Evolutionary conservation across 257 asterid species (phyloP).

Genomic region (Solanum chmielewskii): DNA sequence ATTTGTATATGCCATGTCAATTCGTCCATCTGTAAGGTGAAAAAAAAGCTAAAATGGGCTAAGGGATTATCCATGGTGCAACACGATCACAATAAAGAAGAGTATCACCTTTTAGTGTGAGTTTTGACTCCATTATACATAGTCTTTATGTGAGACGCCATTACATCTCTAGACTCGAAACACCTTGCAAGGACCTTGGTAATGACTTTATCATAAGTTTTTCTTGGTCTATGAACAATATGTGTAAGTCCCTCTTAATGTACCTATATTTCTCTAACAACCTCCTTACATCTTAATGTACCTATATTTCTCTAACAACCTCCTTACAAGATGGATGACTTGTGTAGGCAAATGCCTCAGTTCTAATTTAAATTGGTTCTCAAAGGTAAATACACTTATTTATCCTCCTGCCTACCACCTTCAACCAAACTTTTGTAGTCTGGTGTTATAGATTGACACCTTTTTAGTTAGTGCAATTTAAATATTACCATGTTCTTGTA

Average conservation of each 20-base stretch:
- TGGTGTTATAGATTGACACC: background rate
- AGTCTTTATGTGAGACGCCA: background rate
- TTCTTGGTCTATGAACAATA: background rate
- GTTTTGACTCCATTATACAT: background rate
- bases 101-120: background rate
- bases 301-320: background rate
- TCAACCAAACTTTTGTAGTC: background rate
- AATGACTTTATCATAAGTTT: background rate
- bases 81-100: background rate
- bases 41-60: background rate
- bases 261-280: too few relatives aligned
- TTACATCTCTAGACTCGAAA: background rate
- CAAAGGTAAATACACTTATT: background rate
- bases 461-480: background rate
- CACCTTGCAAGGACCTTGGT: background rate
- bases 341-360: background rate
- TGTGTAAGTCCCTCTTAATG: background rate
- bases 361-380: too few relatives aligned
- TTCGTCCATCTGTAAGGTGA: background rate
- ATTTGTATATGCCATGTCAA: background rate
- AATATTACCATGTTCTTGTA: background rate
- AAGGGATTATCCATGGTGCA: background rate
- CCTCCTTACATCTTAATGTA: background rate
- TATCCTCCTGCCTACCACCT: background rate
- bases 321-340: background rate